Evolutionary conservation across 495 filamentous ascomycete genomes (phyloP).

Genomic region (Trichoderma gamsii): DNA sequence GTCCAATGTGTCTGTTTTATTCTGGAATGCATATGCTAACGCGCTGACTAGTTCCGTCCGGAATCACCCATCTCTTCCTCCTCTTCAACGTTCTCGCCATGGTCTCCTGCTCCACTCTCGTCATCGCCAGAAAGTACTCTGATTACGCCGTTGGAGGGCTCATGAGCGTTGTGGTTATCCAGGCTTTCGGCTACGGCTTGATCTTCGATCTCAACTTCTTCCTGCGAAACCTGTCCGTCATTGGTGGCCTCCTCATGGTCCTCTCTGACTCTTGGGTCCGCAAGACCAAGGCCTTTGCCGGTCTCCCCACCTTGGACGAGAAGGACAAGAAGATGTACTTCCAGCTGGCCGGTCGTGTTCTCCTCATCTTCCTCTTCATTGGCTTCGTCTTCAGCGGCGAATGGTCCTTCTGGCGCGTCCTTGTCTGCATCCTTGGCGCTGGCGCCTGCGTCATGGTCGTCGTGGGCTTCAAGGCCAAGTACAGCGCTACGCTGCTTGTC

Average conservation of each 20-base stretch:
- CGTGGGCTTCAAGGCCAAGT: conserved; percentile 99
- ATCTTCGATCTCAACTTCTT: conserved; percentile 99
- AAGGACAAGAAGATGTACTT: conserved; percentile 99
- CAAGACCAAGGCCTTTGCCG: conserved; percentile 94
- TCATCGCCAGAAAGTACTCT: conserved; percentile 85
- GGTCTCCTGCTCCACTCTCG: conserved; percentile 70
- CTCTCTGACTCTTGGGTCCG: conserved; percentile 96
- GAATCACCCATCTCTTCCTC: conserved; percentile 90
- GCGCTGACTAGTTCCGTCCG: conserved; percentile 63
- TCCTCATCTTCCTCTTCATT: conserved; percentile 93
- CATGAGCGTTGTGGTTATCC: conserved; percentile 85
- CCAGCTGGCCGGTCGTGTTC: conserved; percentile 91
- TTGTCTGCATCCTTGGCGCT: conserved; percentile 75
- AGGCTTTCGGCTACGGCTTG: conserved; percentile 92
- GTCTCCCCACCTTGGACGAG: conserved; percentile 88
- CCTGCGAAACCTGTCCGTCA: conserved; percentile 94
- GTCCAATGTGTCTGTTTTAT: background rate
- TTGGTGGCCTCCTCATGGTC: conserved; percentile 96
- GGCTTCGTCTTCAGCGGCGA: conserved; percentile 93
- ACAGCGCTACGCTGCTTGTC: conserved; percentile 88
- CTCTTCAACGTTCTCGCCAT: conserved; percentile 87
- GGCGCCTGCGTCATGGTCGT: conserved; percentile 97
- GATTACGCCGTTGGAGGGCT: conserved; percentile 89
- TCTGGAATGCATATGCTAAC: conserved; percentile 20
- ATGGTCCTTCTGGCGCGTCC: conserved; percentile 79